Evolutionary conservation across 208 protist species (phyloP).

Genomic region (Trypanosoma theileri): DNA sequence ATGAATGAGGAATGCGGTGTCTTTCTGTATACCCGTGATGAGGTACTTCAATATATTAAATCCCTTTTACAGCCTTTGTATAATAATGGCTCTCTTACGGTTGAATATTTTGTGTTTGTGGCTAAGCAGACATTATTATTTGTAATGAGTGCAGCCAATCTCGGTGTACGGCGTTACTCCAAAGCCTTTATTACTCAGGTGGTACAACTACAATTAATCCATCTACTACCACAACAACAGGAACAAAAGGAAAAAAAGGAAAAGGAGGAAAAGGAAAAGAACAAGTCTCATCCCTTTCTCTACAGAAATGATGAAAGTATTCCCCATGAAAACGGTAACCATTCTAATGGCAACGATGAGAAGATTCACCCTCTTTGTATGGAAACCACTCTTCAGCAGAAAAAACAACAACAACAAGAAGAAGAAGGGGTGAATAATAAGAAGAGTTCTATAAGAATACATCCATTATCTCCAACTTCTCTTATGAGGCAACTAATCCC

Average conservation of each 20-base stretch:
- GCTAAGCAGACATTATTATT: slow-evolving; percentile 18
- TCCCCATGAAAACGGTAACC: too few species aligned
- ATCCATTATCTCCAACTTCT: not conserved
- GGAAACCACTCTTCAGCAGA: too few species aligned
- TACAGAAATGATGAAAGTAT: too few species aligned
- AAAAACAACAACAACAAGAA: too few species aligned
- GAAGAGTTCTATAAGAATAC: too few species aligned
- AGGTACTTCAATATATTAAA: slow-evolving; percentile 7
- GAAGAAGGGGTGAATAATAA: too few species aligned
- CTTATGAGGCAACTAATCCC: not conserved
- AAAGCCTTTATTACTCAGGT: slow-evolving; percentile 5
- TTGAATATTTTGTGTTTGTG: not conserved
- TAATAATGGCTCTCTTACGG: not conserved
- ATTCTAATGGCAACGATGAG: too few species aligned
- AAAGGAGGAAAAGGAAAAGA: too few species aligned
- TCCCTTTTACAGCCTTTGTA: slow-evolving; percentile 10
- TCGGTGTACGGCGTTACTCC: slow-evolving; percentile 3
- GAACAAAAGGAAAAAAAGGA: not conserved
- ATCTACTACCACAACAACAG: not conserved
- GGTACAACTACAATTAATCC: slow-evolving; percentile 12
- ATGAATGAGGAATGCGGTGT: not conserved
- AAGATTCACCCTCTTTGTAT: too few species aligned
- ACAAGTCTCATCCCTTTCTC: too few species aligned
- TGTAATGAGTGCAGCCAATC: not conserved
- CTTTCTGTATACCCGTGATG: slow-evolving; percentile 13